Conservation (phyloP, 805 yeast genomes). For the Suhomyces sp. region DNA sequence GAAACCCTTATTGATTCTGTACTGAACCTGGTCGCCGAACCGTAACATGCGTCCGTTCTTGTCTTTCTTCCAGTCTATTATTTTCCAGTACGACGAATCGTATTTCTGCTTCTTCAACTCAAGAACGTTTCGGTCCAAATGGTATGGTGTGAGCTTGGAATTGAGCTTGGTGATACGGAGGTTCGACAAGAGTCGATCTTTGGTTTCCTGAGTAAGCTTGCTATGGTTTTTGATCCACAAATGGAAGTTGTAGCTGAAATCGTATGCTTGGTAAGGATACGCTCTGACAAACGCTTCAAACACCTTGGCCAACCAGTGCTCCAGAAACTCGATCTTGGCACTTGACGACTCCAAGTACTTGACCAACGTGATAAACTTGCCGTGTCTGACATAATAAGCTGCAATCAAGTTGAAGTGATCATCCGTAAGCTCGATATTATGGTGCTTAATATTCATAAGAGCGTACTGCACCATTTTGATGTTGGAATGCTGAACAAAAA, state of each 20-base stretch:
- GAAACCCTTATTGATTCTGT: slow-evolving; percentile 32
- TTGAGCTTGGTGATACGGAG: slow-evolving; percentile 18
- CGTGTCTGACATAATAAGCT: slow-evolving; percentile 22
- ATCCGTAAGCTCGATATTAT: slow-evolving; percentile 13
- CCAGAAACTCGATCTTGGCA: slow-evolving; percentile 18
- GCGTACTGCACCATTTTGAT: slow-evolving; percentile 26
- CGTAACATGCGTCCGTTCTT: slow-evolving; percentile 11
- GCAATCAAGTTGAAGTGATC: slow-evolving; percentile 22
- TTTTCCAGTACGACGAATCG: slow-evolving; percentile 21
- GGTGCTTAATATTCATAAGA: slow-evolving; percentile 24
- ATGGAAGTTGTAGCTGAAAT: slow-evolving; percentile 18
- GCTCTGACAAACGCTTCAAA: slow-evolving; percentile 31
- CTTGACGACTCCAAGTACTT: slow-evolving; percentile 20
- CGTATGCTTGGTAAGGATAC: slow-evolving; percentile 30
- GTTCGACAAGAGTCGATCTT: slow-evolving; percentile 8
- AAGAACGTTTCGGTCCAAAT: slow-evolving; percentile 11
- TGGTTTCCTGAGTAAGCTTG: slow-evolving; percentile 8
- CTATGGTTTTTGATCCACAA: slow-evolving; percentile 16
- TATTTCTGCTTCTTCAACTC: slow-evolving; percentile 21
- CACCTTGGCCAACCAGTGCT: slow-evolving; percentile 20
- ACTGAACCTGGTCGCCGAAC: slow-evolving; percentile 25
- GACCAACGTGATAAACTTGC: slow-evolving; percentile 28
- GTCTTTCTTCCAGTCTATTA: slow-evolving; percentile 14
- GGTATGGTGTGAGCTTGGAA: slow-evolving; percentile 28
- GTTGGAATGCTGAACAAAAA: slow-evolving; percentile 27